A percentile compares a stretch with the other conserved stretches of the same genome.
phyloP scores from a whole-genome alignment of 352 stramenopile species.

The Globisporangium irregulare region DNA sequence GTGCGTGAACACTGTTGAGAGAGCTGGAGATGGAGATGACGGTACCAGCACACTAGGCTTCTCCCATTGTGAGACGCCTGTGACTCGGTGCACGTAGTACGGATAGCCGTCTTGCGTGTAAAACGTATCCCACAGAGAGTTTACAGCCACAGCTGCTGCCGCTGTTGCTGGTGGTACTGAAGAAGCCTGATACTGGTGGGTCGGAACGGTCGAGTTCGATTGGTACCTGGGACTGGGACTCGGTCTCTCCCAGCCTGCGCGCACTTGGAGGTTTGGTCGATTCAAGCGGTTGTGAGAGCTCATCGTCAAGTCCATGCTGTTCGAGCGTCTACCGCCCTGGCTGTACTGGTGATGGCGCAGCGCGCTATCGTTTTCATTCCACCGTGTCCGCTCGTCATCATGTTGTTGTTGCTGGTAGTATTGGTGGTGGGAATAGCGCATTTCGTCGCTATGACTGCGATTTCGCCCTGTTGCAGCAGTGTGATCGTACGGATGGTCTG shows the following conservation, averaged over 20 bases:
- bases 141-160: background rate
- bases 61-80: conserved; percentile 76
- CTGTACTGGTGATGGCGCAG: background rate
- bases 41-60: conserved; percentile 25
- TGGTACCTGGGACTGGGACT: background rate
- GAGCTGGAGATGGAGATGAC: background rate
- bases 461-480: background rate
- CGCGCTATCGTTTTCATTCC: background rate
- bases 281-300: background rate
- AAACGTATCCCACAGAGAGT: conserved; percentile 54
- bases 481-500: background rate
- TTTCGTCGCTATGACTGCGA: conserved; percentile 17
- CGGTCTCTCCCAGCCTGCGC: conserved; percentile 1
- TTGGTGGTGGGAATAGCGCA: background rate
- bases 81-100: conserved; percentile 74
- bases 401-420: background rate
- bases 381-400: background rate
- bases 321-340: background rate
- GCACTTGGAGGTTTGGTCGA: background rate
- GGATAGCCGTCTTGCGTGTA: conserved; percentile 73
- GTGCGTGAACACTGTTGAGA: background rate
- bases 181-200: background rate
- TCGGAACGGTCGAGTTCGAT: background rate
- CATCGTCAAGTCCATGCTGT: conserved; percentile 7
- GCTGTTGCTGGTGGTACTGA: background rate